Evolutionary conservation across 768 basidiomycete species (phyloP).

Genomic region (Crucibulum laeve): DNA sequence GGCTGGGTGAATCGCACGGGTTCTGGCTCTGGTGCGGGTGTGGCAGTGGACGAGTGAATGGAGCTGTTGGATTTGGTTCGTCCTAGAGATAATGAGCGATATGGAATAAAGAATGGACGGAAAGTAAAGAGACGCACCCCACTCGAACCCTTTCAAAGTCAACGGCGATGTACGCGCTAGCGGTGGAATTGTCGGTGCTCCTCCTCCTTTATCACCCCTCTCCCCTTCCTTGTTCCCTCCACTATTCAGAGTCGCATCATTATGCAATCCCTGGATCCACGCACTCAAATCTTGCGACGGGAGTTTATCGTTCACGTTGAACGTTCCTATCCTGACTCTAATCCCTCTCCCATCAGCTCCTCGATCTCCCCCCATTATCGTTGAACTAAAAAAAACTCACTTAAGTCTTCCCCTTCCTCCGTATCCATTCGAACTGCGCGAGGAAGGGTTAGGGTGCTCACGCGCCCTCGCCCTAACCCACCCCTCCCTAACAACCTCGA

Average conservation of each 20-base stretch:
- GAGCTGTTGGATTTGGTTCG: no score
- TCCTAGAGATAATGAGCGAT: no score
- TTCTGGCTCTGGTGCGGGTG: no score
- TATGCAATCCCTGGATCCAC: slow-evolving; percentile 48
- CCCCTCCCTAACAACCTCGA: slow-evolving; percentile 53
- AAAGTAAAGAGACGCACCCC: no score
- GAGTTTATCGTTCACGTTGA: slow-evolving; percentile 79
- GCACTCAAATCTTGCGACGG: slow-evolving; percentile 69
- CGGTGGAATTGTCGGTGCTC: slow-evolving; percentile 4
- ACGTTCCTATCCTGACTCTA: slow-evolving; percentile 74
- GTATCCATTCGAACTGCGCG: no score
- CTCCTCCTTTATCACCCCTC: background rate
- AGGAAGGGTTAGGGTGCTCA: slow-evolving; percentile 24
- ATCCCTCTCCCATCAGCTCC: background rate
- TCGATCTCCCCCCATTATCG: background rate
- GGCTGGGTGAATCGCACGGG: no score
- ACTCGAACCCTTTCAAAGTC: no score
- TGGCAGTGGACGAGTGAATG: no score
- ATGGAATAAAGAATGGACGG: no score
- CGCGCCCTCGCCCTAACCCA: slow-evolving; percentile 53
- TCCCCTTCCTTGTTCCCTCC: slow-evolving; percentile 2
- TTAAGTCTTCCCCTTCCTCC: slow-evolving; percentile 27
- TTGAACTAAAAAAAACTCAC: slow-evolving; percentile 11
- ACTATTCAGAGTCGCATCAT: slow-evolving; percentile 1
- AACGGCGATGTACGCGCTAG: no score